Evolutionary conservation across 805 yeast genomes (phyloP).

Genomic region (Clavispora phyllophila): DNA sequence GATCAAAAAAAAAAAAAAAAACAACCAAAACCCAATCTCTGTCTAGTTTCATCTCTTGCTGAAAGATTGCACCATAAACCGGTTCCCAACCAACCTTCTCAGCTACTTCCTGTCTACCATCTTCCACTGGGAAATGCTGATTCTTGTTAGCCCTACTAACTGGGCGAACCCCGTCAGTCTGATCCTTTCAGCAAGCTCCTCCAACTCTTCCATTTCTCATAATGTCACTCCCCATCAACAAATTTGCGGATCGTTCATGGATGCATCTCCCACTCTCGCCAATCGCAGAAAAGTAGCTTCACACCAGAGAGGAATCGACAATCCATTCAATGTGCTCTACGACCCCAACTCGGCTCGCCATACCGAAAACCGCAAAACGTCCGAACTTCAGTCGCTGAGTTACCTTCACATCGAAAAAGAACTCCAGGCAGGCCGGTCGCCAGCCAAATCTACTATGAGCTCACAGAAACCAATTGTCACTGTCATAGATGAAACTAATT

Average conservation of each 20-base stretch:
- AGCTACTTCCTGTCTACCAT: no score
- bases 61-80: no score
- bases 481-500: slow-evolving; percentile 6
- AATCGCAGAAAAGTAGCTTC: not conserved
- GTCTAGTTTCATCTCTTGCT: no score
- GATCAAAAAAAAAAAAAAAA: not conserved
- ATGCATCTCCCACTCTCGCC: not conserved
- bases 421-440: slow-evolving; percentile 8
- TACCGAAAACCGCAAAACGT: not conserved
- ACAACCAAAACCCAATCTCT: no score
- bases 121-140: slow-evolving; percentile 11
- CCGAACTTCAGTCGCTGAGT: slow-evolving; percentile 7
- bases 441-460: not conserved
- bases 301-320: not conserved
- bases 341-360: not conserved
- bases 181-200: slow-evolving; percentile 3
- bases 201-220: not conserved
- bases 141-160: slow-evolving; percentile 5
- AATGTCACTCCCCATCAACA: not conserved
- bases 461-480: slow-evolving; percentile 9
- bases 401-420: slow-evolving; percentile 13
- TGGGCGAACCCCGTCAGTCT: slow-evolving; percentile 7
- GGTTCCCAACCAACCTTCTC: no score
- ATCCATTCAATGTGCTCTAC: slow-evolving; percentile 13
- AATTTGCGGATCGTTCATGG: not conserved